phyloP scores from a whole-genome alignment of 2,329 filamentous ascomycete species.

The Coleophoma cylindrospora region DNA sequence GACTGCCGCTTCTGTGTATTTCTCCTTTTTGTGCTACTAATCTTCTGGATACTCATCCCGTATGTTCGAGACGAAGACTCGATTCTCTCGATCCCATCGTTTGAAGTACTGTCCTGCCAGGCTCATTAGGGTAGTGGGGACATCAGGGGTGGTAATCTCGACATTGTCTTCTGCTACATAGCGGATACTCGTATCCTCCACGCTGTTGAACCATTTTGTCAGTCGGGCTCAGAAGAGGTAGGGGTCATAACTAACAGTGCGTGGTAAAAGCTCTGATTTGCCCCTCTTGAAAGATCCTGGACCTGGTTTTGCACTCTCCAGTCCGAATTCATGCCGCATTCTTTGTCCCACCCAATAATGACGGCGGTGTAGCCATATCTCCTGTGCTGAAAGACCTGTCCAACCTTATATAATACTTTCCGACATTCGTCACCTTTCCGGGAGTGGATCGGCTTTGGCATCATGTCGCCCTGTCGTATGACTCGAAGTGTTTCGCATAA shows the following conservation, averaged over 20 bases:
- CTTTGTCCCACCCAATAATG: slow-evolving; percentile 75
- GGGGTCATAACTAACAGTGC: slow-evolving; percentile 64
- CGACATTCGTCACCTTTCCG: slow-evolving; percentile 17
- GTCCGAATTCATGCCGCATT: slow-evolving; percentile 48
- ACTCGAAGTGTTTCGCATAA: slow-evolving; percentile 48
- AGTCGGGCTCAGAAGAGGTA: slow-evolving; percentile 11
- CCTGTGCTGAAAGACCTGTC: slow-evolving; percentile 79
- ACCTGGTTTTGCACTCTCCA: slow-evolving; percentile 63
- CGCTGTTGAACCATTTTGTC: slow-evolving; percentile 38
- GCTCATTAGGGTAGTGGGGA: slow-evolving; percentile 56
- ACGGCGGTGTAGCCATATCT: slow-evolving; percentile 76
- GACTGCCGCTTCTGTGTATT: too few species aligned
- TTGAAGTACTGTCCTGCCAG: slow-evolving; percentile 85
- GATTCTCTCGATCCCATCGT: slow-evolving; percentile 64
- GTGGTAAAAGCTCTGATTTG: slow-evolving; percentile 74
- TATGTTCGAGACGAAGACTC: slow-evolving; percentile 78
- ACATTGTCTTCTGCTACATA: slow-evolving; percentile 84
- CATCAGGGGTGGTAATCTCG: slow-evolving; percentile 45
- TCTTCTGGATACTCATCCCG: slow-evolving; percentile 83
- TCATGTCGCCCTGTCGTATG: slow-evolving; percentile 50
- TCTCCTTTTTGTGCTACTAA: slow-evolving; percentile 30
- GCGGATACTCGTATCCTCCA: slow-evolving; percentile 62
- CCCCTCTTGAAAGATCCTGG: slow-evolving; percentile 51
- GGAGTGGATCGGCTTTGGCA: slow-evolving; percentile 40
- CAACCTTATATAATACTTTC: slow-evolving; percentile 64